A percentile compares a stretch with the other conserved stretches of the same genome.
Conservation (phyloP, 148 eudicot species). For the Rhododendron vialii region DNA sequence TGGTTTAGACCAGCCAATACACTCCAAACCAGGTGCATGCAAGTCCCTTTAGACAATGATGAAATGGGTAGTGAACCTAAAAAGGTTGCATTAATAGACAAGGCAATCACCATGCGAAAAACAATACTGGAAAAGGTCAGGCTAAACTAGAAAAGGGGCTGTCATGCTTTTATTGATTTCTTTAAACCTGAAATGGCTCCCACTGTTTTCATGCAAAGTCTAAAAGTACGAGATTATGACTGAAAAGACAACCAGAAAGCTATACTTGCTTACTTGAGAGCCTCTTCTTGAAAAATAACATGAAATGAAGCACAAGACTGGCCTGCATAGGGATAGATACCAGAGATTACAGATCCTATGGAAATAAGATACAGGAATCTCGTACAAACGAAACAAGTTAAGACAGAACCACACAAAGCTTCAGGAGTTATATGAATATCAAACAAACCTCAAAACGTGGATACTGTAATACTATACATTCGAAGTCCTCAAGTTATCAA, state of each 20-base stretch:
- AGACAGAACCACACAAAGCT: background rate
- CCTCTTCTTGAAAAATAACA: slow-evolving; percentile 89
- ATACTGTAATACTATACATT: background rate
- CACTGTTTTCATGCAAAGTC: background rate
- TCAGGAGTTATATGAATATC: background rate
- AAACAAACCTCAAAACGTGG: background rate
- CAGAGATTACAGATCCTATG: background rate
- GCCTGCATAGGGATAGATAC: slow-evolving; percentile 40
- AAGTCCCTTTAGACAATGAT: background rate
- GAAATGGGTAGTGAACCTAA: background rate
- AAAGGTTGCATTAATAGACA: background rate
- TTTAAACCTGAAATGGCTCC: background rate
- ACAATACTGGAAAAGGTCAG: background rate
- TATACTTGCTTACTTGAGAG: slow-evolving; percentile 55
- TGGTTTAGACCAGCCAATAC: background rate
- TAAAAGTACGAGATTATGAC: background rate
- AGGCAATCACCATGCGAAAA: background rate
- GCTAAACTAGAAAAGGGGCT: background rate
- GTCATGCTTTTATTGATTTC: background rate
- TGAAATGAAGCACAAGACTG: slow-evolving; percentile 71
- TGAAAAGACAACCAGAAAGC: slow-evolving; percentile 2
- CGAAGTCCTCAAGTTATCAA: background rate
- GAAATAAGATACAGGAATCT: background rate
- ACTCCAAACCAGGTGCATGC: background rate
- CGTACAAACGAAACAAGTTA: background rate